These are phyloP conservation scores for Maudiozyma turicensis DNA, from an alignment of 805 yeast species.

Conservation along the genomic window DNA sequence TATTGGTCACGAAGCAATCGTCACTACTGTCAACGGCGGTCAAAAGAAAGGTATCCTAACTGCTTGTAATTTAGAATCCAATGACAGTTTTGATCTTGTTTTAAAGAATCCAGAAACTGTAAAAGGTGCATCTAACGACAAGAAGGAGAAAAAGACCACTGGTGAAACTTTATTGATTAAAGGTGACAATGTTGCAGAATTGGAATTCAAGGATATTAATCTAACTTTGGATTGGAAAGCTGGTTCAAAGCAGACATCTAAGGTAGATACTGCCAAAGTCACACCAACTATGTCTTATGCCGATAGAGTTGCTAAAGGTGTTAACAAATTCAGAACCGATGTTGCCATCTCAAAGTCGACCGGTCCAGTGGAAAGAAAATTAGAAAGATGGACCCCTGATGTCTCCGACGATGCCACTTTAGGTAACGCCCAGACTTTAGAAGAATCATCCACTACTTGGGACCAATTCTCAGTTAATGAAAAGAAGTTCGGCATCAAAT, in stretches of 20 bases:
- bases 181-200: constrained; percentile 32
- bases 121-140: constrained; percentile 4
- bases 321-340: constrained; percentile 62
- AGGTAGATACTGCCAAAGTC: background rate
- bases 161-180: constrained; percentile 21
- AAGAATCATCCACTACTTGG: constrained; percentile 44
- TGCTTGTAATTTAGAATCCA: constrained; percentile 35
- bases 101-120: constrained; percentile 41
- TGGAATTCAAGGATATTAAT: constrained; percentile 31
- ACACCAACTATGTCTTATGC: background rate
- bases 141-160: constrained; percentile 15
- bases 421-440: constrained; percentile 24
- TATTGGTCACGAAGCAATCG: constrained; percentile 47
- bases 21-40: constrained; percentile 55
- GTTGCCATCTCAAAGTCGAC: constrained; percentile 61
- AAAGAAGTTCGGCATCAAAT: constrained; percentile 76
- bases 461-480: constrained; percentile 94
- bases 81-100: constrained; percentile 46
- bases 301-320: constrained; percentile 1
- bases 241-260: background rate
- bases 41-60: constrained; percentile 49
- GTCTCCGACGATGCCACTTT: constrained; percentile 16
- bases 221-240: constrained; percentile 19
- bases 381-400: constrained; percentile 81
- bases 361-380: constrained; percentile 52